phyloP scores from a whole-genome alignment of 2,329 filamentous ascomycete species.

The Eutypa lata region DNA sequence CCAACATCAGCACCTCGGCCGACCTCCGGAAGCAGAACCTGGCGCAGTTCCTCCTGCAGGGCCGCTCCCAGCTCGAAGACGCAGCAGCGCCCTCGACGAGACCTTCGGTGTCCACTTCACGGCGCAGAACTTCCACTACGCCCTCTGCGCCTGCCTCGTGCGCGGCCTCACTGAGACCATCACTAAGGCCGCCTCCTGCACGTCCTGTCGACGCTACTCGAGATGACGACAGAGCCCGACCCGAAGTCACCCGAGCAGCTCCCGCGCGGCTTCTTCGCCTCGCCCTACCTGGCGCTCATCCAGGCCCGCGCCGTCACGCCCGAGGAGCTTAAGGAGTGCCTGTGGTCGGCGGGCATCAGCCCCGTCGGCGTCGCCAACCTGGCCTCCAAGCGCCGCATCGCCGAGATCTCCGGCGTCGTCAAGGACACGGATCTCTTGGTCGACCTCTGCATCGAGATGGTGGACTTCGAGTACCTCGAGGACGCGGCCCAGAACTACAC shows the following conservation, averaged over 20 bases:
- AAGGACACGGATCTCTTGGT: constrained; percentile 62
- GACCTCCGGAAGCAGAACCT: constrained; percentile 59
- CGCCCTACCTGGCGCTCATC: constrained; percentile 60
- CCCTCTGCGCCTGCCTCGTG: constrained; percentile 61
- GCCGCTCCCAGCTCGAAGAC: constrained; percentile 58
- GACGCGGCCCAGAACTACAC: constrained; percentile 59
- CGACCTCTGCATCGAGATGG: constrained; percentile 60
- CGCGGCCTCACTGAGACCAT: constrained; percentile 61
- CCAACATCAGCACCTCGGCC: constrained; percentile 59
- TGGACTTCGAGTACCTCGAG: constrained; percentile 65
- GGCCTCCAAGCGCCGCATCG: constrained; percentile 36
- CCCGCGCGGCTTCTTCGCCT: constrained; percentile 33
- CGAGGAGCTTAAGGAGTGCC: constrained; percentile 60
- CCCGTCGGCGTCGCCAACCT: constrained; percentile 39
- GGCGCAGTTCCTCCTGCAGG: constrained; percentile 58
- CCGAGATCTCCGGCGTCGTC: constrained; percentile 43
- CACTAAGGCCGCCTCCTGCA: constrained; percentile 58
- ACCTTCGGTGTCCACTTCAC: constrained; percentile 65
- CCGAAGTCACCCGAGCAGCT: constrained; percentile 29
- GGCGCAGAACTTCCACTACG: constrained; percentile 63
- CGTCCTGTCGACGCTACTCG: constrained; percentile 60
- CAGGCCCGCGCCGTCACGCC: constrained; percentile 52
- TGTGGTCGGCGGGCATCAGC: constrained; percentile 58
- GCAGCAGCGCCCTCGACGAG: constrained; percentile 60
- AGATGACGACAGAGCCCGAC: constrained; percentile 42